A percentile compares a stretch with the other conserved stretches of the same genome.
phyloP scores from a whole-genome alignment of 1,284 basidiomycete species.

The Sporisorium iseilematis-ciliati region DNA sequence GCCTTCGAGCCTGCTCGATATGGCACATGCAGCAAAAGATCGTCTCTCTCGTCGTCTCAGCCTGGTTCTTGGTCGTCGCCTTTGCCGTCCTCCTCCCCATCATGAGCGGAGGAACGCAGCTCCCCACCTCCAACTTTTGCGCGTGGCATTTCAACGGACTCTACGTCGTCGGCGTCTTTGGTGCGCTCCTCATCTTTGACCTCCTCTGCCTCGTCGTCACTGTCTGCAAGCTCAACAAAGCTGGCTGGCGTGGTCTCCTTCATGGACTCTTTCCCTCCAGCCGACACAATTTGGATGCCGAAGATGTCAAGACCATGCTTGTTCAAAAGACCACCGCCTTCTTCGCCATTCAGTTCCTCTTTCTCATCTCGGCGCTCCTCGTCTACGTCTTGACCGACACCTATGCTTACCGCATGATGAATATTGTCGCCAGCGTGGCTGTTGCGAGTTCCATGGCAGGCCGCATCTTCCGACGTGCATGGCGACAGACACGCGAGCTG shows the following conservation, averaged over 20 bases:
- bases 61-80: constrained; percentile 51
- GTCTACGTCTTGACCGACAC: constrained; percentile 45
- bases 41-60: constrained; percentile 46
- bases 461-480: constrained; percentile 57
- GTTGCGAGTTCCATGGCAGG: constrained; percentile 59
- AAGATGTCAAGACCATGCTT: constrained; percentile 61
- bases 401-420: constrained; percentile 53
- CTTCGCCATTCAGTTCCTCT: constrained; percentile 55
- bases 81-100: constrained; percentile 47
- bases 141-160: constrained; percentile 47
- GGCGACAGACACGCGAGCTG: constrained; percentile 56
- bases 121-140: constrained; percentile 55
- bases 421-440: constrained; percentile 56
- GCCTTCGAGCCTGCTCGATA: constrained; percentile 56
- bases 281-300: constrained; percentile 42
- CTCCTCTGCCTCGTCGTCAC: constrained; percentile 52
- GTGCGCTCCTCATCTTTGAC: constrained; percentile 50
- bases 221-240: constrained; percentile 58
- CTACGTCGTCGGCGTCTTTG: constrained; percentile 49
- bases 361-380: constrained; percentile 51
- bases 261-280: constrained; percentile 42
- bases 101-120: constrained; percentile 33
- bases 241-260: constrained; percentile 52
- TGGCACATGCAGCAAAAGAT: constrained; percentile 54
- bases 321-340: constrained; percentile 60